Conservation (phyloP, 176 grass and related monocot species). For the Melocanna baccifera region DNA sequence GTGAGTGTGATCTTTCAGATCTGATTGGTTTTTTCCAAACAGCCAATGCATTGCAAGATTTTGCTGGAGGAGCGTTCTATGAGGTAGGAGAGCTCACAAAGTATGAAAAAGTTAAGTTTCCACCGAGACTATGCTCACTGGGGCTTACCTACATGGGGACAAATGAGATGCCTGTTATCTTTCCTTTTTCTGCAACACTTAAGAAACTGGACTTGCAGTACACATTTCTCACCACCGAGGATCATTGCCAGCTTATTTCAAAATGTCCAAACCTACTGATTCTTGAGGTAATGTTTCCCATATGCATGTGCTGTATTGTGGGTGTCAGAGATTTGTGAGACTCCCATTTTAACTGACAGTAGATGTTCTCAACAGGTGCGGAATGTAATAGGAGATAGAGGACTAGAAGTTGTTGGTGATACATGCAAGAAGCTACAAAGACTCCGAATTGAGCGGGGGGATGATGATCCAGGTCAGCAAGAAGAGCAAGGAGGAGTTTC, state of each 20-base stretch:
- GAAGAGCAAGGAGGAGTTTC: conserved; percentile 81
- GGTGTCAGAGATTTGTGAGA: not conserved
- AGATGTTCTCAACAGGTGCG: conserved; percentile 46
- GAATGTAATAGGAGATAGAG: conserved; percentile 87
- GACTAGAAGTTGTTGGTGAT: conserved; percentile 58
- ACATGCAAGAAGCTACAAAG: conserved; percentile 78
- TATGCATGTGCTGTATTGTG: not conserved
- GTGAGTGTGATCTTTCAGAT: conserved; percentile 72
- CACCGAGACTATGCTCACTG: conserved; percentile 59
- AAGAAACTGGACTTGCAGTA: conserved; percentile 94
- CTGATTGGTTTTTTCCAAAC: conserved; percentile 60
- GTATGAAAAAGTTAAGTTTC: conserved; percentile 61
- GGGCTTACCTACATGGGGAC: conserved; percentile 72
- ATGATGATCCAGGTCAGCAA: conserved; percentile 79
- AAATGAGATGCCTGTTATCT: conserved; percentile 63
- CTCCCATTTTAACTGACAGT: conserved; percentile 30
- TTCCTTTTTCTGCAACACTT: conserved; percentile 56
- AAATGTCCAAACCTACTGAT: conserved; percentile 73
- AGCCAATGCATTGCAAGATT: conserved; percentile 72
- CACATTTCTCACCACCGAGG: conserved; percentile 81
- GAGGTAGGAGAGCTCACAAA: conserved; percentile 52
- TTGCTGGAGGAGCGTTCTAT: conserved; percentile 73
- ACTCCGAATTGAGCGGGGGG: conserved; percentile 81
- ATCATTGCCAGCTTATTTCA: conserved; percentile 77
- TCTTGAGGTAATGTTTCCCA: conserved; percentile 63